Evolutionary conservation across 306 rosid species (phyloP), one percentile per base, ranked within the genome.

Genomic region (Vicia faba): DNA sequence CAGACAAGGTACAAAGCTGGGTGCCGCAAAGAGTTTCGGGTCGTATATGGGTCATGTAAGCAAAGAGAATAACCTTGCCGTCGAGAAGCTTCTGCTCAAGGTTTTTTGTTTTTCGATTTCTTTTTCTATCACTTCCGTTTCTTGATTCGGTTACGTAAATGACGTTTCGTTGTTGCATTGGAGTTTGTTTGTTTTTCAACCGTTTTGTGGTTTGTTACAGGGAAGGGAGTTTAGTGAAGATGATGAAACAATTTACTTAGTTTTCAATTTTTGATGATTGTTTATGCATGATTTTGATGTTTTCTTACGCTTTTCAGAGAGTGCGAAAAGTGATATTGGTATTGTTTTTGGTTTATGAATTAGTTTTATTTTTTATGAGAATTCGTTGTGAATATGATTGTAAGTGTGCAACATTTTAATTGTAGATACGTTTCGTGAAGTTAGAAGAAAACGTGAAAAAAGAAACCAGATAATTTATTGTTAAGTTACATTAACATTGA

Each of bases 361-460:
- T 8, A 8, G 13, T 55, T 28, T 36, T 63, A 40, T 68, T 43
- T 43, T 43, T 60, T 62, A 20, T 10, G 26, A 20, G 13, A 9
- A 15, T 36, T 16, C 11, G 12, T 23, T 36, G 26, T 14, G 4
- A 26, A 46, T 49, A n/a, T 15, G 4, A 18, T 59, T 56, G 68
- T 68, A 73, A 75, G 56, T 60, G 48, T 57, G 28, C 48, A n/a
- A 55, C 39, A 36, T 78, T 69, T 36, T 39, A 58, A 63, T 76
- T 80, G 86, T 73, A 88, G 96, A 86, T 79, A 82, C 86, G 4
- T 88, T 88, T 79, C 92, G 69, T 5, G 88, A 84, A 76, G 96
- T 88, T 73, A 86, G 81, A 84, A 84, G 92, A 83, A 88, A 86
- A 77, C 92, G 92, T 67, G 89, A 84, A 66, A 88, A 87, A 83